Evolutionary conservation across 768 basidiomycete genomes (phyloP).

Genomic region (Russula emetica): DNA sequence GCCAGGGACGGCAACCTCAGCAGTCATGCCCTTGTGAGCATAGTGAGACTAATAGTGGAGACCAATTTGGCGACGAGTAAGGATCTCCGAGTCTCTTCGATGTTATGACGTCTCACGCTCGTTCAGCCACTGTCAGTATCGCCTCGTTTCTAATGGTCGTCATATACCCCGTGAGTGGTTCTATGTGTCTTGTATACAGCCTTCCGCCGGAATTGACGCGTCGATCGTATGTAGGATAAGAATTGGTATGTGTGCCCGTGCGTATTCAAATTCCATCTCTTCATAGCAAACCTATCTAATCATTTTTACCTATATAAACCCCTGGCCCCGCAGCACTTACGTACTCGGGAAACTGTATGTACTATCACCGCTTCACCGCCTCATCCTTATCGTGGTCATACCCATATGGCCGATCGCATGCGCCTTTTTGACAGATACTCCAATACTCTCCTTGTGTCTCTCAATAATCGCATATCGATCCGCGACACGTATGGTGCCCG

Average conservation of each 20-base stretch:
- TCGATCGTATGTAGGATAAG: background rate
- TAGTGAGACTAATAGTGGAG: conserved; percentile 31
- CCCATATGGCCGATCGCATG: background rate
- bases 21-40: conserved; percentile 20
- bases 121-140: conserved; percentile 1
- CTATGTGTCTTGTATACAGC: background rate
- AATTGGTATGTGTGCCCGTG: conserved; percentile 9
- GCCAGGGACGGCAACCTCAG: background rate
- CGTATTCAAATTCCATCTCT: background rate
- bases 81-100: background rate
- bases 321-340: background rate
- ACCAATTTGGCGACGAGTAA: conserved; percentile 28
- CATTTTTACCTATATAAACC: background rate
- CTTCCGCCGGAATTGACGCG: background rate
- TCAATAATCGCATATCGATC: conserved; percentile 27
- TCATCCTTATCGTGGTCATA: background rate
- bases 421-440: conserved; percentile 20
- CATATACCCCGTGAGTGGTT: conserved; percentile 2
- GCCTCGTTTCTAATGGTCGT: background rate
- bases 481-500: background rate
- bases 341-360: conserved; percentile 20
- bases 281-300: too few relatives aligned
- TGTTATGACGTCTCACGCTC: background rate
- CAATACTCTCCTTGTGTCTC: conserved; percentile 31
- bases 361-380: background rate